Evolutionary conservation across 2,329 filamentous ascomycete genomes (phyloP).

Genomic region (Orbilia ellipsospora): DNA sequence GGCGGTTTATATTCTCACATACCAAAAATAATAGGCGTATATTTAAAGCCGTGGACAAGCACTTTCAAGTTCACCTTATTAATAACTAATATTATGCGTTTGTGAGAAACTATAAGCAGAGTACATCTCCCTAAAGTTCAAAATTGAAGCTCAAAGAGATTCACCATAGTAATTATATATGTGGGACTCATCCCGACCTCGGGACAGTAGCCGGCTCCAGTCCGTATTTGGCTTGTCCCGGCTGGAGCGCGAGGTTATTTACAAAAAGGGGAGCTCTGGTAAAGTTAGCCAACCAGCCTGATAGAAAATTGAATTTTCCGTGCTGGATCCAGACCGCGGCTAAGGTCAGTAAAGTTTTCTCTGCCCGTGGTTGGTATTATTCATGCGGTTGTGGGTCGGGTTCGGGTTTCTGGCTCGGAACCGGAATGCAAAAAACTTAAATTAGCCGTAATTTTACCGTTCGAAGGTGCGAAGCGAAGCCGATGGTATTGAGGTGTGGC

Average conservation of each 20-base stretch:
- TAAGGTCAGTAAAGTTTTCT: background rate
- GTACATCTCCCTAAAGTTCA: too few species aligned
- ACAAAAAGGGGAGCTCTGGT: constrained; percentile 26
- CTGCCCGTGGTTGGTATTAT: background rate
- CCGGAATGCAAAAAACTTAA: background rate
- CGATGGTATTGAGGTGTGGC: too few species aligned
- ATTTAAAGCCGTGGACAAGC: too few species aligned
- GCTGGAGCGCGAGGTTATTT: background rate
- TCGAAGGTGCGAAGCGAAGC: background rate
- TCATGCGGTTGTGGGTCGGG: background rate
- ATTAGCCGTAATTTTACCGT: constrained; percentile 14
- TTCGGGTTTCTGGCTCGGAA: constrained; percentile 18
- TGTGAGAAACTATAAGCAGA: too few species aligned
- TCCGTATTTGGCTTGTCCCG: constrained; percentile 14
- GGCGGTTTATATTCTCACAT: too few species aligned
- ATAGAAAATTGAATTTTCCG: constrained; percentile 11
- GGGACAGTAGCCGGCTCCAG: background rate
- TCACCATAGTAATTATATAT: too few species aligned
- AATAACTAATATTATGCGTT: too few species aligned
- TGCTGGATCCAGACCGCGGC: background rate
- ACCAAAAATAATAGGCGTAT: too few species aligned
- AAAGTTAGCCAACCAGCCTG: background rate
- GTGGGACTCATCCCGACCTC: too few species aligned
- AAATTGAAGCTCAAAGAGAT: too few species aligned
- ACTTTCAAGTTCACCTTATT: too few species aligned